Evolutionary conservation across 2,329 filamentous ascomycete species (phyloP).

Genomic region (Fusarium sp.): DNA sequence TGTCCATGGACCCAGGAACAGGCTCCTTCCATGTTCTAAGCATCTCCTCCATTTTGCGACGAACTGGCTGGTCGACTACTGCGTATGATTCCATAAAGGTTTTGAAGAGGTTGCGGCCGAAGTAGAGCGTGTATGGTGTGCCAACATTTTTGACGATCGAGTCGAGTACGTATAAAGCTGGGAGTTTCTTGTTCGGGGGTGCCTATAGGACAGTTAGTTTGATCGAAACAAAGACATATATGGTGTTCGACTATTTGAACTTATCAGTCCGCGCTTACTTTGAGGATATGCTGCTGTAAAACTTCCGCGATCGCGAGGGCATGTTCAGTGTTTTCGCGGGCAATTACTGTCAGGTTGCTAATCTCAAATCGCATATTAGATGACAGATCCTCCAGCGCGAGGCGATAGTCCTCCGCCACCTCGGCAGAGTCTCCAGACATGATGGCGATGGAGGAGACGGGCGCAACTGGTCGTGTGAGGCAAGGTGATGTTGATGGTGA

Average conservation of each 20-base stretch:
- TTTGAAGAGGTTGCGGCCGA: conserved; percentile 89
- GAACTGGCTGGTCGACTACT: conserved; percentile 83
- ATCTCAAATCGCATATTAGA: conserved; percentile 95
- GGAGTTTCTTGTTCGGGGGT: conserved; percentile 87
- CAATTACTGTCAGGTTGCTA: conserved; percentile 96
- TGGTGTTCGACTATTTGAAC: not conserved
- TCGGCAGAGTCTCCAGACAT: conserved; percentile 76
- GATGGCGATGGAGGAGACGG: conserved; percentile 37
- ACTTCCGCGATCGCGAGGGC: conserved; percentile 92
- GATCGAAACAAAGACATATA: not conserved
- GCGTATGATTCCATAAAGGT: conserved; percentile 98
- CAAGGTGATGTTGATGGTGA: conserved; percentile 16
- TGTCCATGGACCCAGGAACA: conserved; percentile 91
- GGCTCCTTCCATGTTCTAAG: conserved; percentile 98
- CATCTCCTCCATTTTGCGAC: conserved; percentile 96
- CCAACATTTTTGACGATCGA: conserved; percentile 99
- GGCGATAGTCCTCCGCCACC: conserved; percentile 94
- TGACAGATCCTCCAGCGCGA: conserved; percentile 90
- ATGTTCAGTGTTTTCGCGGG: conserved; percentile 96
- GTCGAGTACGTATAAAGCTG: conserved; percentile 96
- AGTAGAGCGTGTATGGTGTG: conserved; percentile 95
- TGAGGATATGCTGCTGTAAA: conserved; percentile 91
- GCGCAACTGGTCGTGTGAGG: conserved; percentile 28
- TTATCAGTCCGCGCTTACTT: conserved; percentile 71
- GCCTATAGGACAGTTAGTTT: conserved; percentile 71